These are phyloP conservation scores for Chamaecrista fasciculata DNA, from an alignment of 306 rosid species.

Conservation along the genomic window DNA sequence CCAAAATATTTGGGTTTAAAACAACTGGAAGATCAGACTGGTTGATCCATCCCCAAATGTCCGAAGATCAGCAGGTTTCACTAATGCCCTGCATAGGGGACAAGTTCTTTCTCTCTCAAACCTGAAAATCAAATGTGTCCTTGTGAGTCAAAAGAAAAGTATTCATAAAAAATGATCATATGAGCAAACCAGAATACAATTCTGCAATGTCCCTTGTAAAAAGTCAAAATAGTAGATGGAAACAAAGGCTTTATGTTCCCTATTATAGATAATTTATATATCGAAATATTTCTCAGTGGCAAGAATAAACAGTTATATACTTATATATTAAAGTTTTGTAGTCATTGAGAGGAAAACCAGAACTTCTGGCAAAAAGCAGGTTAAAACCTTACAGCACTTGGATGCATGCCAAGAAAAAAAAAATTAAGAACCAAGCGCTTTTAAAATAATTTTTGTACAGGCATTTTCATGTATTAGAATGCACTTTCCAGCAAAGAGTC, in stretches of 20 bases:
- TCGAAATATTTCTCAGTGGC: slow-evolving; percentile 2
- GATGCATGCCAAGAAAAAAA: too few relatives aligned
- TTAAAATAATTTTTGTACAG: neutral
- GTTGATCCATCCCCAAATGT: slow-evolving; percentile 94
- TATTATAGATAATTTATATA: neutral
- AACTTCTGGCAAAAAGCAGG: slow-evolving; percentile 8
- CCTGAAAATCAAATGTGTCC: slow-evolving; percentile 48
- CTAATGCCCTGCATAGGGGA: slow-evolving; percentile 83
- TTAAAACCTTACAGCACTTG: neutral
- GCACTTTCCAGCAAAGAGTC: neutral
- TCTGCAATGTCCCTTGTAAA: neutral
- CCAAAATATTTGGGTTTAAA: slow-evolving; percentile 32
- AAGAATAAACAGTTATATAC: neutral
- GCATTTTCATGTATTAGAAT: neutral
- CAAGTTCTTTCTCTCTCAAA: slow-evolving; percentile 93
- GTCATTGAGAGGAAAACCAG: neutral
- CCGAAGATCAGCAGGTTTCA: slow-evolving; percentile 66
- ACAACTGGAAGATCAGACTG: slow-evolving; percentile 70
- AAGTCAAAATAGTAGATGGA: neutral
- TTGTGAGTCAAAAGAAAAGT: slow-evolving; percentile 8
- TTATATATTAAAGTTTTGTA: neutral
- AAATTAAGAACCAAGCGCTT: slow-evolving; percentile 2
- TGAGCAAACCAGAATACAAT: slow-evolving; percentile 11
- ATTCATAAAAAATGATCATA: neutral
- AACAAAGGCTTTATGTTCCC: neutral